These are phyloP conservation scores for Aspergillus fijiensis DNA, from an alignment of 2,329 filamentous ascomycete genomes.

Conservation along the genomic window DNA sequence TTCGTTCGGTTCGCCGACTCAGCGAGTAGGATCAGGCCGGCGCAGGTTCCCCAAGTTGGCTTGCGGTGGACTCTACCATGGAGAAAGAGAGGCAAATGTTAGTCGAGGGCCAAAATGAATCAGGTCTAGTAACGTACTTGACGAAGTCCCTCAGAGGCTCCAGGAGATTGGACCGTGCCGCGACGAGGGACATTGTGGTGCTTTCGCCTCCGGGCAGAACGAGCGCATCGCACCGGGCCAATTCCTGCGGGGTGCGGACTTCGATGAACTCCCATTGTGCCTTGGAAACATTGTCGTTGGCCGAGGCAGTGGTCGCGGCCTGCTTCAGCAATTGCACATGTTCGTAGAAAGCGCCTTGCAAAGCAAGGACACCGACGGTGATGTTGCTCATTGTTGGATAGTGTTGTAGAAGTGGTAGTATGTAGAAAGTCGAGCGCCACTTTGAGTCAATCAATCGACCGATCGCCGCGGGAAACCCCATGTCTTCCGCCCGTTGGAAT, in stretches of 20 bases:
- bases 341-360: constrained; percentile 92
- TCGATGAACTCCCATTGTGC: constrained; percentile 65
- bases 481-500: neutral
- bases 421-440: neutral
- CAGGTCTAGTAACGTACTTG: constrained; percentile 60
- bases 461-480: neutral
- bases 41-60: constrained; percentile 94
- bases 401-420: neutral
- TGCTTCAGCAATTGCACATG: constrained; percentile 74
- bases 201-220: constrained; percentile 94
- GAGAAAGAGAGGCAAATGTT: constrained; percentile 12
- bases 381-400: constrained; percentile 34
- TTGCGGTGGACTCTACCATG: constrained; percentile 64
- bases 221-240: constrained; percentile 74
- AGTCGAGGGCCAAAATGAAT: constrained; percentile 8
- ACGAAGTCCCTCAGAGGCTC: constrained; percentile 87
- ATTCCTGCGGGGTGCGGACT: constrained; percentile 72
- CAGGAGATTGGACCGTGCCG: constrained; percentile 74
- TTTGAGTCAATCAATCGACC: neutral
- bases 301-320: constrained; percentile 57
- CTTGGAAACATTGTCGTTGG: constrained; percentile 19
- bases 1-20: constrained; percentile 87
- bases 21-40: constrained; percentile 85
- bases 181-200: constrained; percentile 87
- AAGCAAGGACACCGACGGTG: constrained; percentile 65